Conservation (phyloP, 1,284 basidiomycete genomes). For the Schizopora paradoxa region DNA sequence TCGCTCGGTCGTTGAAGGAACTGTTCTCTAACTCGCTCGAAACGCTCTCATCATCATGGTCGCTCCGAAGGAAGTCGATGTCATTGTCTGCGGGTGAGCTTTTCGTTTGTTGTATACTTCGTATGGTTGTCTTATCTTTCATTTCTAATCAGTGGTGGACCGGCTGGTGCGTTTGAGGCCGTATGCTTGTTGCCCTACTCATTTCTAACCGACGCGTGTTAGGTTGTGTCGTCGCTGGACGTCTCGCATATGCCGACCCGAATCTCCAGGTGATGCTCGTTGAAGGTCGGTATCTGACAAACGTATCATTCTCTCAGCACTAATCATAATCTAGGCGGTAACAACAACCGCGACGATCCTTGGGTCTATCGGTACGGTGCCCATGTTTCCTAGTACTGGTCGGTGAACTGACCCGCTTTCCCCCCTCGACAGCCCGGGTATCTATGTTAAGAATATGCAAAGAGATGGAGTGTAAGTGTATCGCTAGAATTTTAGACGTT, state of each 20-base stretch:
- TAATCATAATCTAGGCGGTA: constrained; percentile 41
- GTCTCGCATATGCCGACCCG: constrained; percentile 66
- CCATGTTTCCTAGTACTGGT: neutral
- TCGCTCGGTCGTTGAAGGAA: too few relatives aligned
- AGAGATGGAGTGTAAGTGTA: constrained; percentile 52
- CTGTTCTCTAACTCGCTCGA: too few relatives aligned
- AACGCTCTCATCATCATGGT: constrained; percentile 33
- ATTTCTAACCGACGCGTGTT: neutral
- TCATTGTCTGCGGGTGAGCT: constrained; percentile 52
- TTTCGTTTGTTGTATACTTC: neutral
- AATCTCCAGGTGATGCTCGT: constrained; percentile 70
- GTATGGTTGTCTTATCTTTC: neutral
- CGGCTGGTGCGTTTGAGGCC: constrained; percentile 38
- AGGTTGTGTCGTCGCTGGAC: constrained; percentile 65
- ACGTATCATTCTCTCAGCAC: constrained; percentile 1
- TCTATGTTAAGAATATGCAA: constrained; percentile 67
- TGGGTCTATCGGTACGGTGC: constrained; percentile 55
- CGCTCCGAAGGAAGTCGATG: constrained; percentile 68
- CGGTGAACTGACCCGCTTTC: too few relatives aligned
- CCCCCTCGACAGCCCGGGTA: constrained; percentile 54
- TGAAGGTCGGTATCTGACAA: constrained; percentile 41
- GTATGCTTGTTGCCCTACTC: neutral
- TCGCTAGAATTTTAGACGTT: neutral
- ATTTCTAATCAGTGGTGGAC: constrained; percentile 46
- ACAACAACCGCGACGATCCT: constrained; percentile 68